A percentile compares a stretch with the other conserved stretches of the same genome.
Evolutionary conservation across 1,284 basidiomycete species (phyloP).

Genomic region (Rugosomyces carneus): DNA sequence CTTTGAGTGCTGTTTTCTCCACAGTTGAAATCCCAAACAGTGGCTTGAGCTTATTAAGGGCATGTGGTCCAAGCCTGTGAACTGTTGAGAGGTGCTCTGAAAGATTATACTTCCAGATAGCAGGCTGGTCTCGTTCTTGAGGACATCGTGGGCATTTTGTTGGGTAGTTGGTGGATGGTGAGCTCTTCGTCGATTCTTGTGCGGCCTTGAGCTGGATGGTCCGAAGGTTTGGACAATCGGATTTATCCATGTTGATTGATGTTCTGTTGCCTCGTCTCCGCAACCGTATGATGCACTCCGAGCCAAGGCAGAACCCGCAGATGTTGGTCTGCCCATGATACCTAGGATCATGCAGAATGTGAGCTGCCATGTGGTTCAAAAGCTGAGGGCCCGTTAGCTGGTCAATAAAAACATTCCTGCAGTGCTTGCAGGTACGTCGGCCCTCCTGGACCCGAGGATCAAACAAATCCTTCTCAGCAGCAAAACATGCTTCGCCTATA

Average conservation of each 20-base stretch:
- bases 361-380: conserved; percentile 14
- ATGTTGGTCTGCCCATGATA: conserved; percentile 7
- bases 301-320: conserved; percentile 14
- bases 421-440: background rate
- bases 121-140: background rate
- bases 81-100: too few relatives aligned
- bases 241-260: conserved; percentile 13
- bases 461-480: conserved; percentile 2
- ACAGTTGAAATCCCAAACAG: too few relatives aligned
- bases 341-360: conserved; percentile 13
- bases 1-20: too few relatives aligned
- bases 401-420: background rate
- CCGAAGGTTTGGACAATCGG: conserved; percentile 13
- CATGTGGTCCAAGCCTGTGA: too few relatives aligned
- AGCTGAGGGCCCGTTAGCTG: conserved; percentile 7
- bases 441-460: background rate
- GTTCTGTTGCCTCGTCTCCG: background rate
- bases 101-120: conserved; percentile 19
- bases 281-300: background rate
- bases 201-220: conserved; percentile 13
- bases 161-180: conserved; percentile 16
- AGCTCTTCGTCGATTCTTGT: conserved; percentile 2
- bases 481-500: conserved; percentile 12
- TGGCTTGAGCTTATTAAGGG: too few relatives aligned
- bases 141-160: conserved; percentile 13